Evolutionary conservation across 2,329 filamentous ascomycete genomes (phyloP), one percentile per base, ranked within the genome.

Genomic region (Xylariaceae sp.): DNA sequence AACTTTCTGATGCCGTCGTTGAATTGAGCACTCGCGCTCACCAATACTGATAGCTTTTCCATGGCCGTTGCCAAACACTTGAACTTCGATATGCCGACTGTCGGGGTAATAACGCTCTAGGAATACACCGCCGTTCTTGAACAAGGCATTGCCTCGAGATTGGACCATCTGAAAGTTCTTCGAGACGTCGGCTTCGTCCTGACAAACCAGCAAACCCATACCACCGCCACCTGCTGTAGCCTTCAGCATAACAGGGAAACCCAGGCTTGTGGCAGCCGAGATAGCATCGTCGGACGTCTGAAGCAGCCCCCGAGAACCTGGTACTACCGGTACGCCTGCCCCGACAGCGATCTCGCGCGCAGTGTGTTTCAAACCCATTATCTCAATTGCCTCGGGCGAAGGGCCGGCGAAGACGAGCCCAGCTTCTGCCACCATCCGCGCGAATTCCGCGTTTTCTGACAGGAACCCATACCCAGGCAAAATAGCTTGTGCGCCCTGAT

Each of bases 11-110:
- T 86, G 80, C 19, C 83, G 67, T 39, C 83, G 63, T 55, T 86
- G 82, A 8, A 86, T 74, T 0, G 76, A 81, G 53, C 83, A 86
- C 47, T 87, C 82, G 22, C 83, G 67, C 52, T 86, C 81, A 3
- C 80, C 78, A 19, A 85, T 72, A 32, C 72, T 67, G 4, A 84
- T 69, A 13, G 74, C 78, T 38, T 74, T 70, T 48, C 82, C 78
- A 19, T 67, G 60, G 0, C 75, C 73, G 44, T 86, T 80, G 7
- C 82, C 82, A 48, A 85, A 78, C 2, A 87, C 68, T 26, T 45
- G 39, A 9, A 45, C 31, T 37, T 41, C 79, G 35, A 83, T 59
- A 55, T 83, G 79, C 19, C 74, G 68, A 49, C 77, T 0, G 76
- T 78, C 46, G 78, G 69, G 0, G 82, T 64, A 1, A 78, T 50